Evolutionary conservation across 2,329 filamentous ascomycete genomes (phyloP), one percentile per base, ranked within the genome.

Genomic region (Metarhizium brunneum): DNA sequence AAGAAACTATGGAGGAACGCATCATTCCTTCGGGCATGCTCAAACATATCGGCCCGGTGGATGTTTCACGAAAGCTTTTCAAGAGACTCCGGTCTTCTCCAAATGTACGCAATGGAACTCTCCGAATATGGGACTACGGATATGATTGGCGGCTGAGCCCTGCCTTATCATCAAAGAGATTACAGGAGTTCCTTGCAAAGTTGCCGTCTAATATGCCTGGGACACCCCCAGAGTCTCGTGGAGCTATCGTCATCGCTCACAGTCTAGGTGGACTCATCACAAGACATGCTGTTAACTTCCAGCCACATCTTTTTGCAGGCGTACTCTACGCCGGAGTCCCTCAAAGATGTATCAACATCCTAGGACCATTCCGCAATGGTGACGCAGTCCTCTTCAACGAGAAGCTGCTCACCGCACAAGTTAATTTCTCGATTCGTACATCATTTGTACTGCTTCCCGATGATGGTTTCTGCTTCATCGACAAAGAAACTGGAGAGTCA

Each of bases 101-200:
- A 13, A 95, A 95, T 64, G 84, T 82, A 2, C 79, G 81, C 53
- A 78, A 75, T 4, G 90, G 89, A 7, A 86, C 81, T 59, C 73
- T 96, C 6, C 80, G 90, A 50, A 81, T 96, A 1, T 91, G 91
- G 76, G 87, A 96, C 63, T 97, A 92, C 66, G 91, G 92, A 18
- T 97, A 96, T 64, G 92, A 97, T 71, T 97, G 92, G 92, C 81
- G 92, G 16, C 74, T 96, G 43, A 94, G 89, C 60, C 92, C 92
- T 1, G 81, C 86, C 64, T 74, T 90, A 1, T 78, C 94, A 0
- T 91, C 88, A 3, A 76, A 78, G 49, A 83, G 83, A 58, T 74
- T 97, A n/a, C 82, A 86, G 40, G 72, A 80, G 18, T 96, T 89
- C 63, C 74, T 97, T 14, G 83, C 88, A 65, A 76, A 72, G 2